Conservation (phyloP, 805 yeast species). For the Ascoidea rubescens region DNA sequence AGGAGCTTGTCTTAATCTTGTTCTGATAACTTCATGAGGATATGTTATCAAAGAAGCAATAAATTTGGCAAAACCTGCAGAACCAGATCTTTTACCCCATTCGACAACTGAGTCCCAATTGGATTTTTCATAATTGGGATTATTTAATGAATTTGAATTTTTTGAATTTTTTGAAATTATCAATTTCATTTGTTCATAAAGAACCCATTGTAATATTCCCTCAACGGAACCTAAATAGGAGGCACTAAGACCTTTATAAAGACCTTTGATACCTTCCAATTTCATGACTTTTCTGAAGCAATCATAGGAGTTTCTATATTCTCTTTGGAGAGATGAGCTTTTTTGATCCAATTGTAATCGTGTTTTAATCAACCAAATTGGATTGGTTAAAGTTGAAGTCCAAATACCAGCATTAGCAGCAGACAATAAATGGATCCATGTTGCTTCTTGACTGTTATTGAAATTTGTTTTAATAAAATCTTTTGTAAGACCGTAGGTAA, state of each 20-base stretch:
- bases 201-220: slow-evolving; percentile 89
- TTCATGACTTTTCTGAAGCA: slow-evolving; percentile 57
- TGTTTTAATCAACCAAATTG: slow-evolving; percentile 94
- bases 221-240: slow-evolving; percentile 90
- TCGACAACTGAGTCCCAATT: slow-evolving; percentile 56
- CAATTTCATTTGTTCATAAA: slow-evolving; percentile 87
- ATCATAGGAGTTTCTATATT: slow-evolving; percentile 76
- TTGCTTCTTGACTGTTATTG: slow-evolving; percentile 63
- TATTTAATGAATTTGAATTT: slow-evolving; percentile 20
- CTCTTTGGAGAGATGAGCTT: slow-evolving; percentile 31
- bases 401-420: slow-evolving; percentile 89
- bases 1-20: slow-evolving; percentile 93
- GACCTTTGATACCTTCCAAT: slow-evolving; percentile 66
- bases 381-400: slow-evolving; percentile 93
- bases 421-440: slow-evolving; percentile 74
- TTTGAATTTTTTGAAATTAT: slow-evolving; percentile 39
- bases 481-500: slow-evolving; percentile 91
- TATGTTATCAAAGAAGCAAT: slow-evolving; percentile 86
- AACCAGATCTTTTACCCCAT: slow-evolving; percentile 94
- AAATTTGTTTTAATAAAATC: slow-evolving; percentile 52
- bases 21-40: slow-evolving; percentile 95
- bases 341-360: slow-evolving; percentile 77
- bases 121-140: slow-evolving; percentile 19
- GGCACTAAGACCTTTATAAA: slow-evolving; percentile 87
- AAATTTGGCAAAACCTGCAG: slow-evolving; percentile 94